A percentile compares a stretch with the other conserved stretches of the same genome.
phyloP scores from a whole-genome alignment of 306 rosid species.

The Luffa acutangula region DNA sequence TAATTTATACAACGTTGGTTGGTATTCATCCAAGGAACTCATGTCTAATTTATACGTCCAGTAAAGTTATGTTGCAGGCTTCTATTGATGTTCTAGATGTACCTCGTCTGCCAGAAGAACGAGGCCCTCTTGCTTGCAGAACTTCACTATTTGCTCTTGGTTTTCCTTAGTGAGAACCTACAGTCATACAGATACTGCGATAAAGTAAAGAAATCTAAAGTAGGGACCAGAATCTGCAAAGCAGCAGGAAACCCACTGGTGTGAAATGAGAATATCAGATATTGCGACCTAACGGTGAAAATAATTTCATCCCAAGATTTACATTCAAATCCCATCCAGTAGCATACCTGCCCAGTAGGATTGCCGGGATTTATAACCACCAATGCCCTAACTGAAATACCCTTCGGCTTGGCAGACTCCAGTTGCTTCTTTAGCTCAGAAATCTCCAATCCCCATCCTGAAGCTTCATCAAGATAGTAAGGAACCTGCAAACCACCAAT shows the following conservation, averaged over 20 bases:
- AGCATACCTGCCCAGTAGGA: slow-evolving; percentile 88
- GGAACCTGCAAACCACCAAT: slow-evolving; percentile 48
- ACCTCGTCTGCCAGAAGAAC: slow-evolving; percentile 99
- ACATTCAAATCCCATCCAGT: neutral
- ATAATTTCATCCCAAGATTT: neutral
- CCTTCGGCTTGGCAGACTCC: slow-evolving; percentile 62
- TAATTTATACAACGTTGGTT: neutral
- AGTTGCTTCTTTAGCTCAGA: slow-evolving; percentile 67
- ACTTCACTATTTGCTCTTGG: slow-evolving; percentile 63
- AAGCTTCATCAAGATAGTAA: slow-evolving; percentile 74
- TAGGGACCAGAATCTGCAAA: neutral
- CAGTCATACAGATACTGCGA: neutral
- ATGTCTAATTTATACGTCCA: neutral
- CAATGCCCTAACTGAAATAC: slow-evolving; percentile 72
- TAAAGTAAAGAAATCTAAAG: neutral
- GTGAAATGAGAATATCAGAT: neutral
- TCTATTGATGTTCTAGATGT: neutral
- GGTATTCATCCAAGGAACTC: neutral
- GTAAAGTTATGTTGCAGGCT: neutral
- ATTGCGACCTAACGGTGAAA: neutral
- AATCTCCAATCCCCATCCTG: slow-evolving; percentile 84
- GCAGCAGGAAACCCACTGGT: neutral
- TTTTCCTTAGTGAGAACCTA: slow-evolving; percentile 67
- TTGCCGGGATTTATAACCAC: slow-evolving; percentile 96
- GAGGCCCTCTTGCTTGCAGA: slow-evolving; percentile 81